A percentile compares a stretch with the other conserved stretches of the same genome.
Evolutionary conservation across 2,329 filamentous ascomycete species (phyloP).

Genomic region (Aspergillus flavus): DNA sequence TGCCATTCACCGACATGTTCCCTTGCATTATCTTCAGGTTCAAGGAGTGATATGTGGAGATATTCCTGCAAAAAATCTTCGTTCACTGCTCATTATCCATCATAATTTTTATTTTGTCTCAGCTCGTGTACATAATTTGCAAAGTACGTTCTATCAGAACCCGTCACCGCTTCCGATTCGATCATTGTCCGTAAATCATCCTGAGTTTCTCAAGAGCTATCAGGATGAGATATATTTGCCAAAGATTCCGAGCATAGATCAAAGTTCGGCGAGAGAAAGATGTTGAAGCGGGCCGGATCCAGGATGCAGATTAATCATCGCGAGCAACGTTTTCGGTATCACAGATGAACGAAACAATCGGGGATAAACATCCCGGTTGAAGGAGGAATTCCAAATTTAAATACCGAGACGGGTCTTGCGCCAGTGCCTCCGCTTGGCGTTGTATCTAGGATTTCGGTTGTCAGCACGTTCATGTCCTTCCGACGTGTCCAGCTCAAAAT

Average conservation of each 20-base stretch:
- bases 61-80: constrained; percentile 2
- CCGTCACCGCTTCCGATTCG: constrained; percentile 12
- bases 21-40: neutral
- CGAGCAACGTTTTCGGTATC: constrained; percentile 27
- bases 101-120: constrained; percentile 27
- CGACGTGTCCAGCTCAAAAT: neutral
- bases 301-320: constrained; percentile 21
- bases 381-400: constrained; percentile 64
- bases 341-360: constrained; percentile 33
- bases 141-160: constrained; percentile 17
- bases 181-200: constrained; percentile 9
- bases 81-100: constrained; percentile 26
- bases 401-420: constrained; percentile 99
- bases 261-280: constrained; percentile 3
- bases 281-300: constrained; percentile 22
- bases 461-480: constrained; percentile 11
- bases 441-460: constrained; percentile 72
- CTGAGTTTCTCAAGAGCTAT: constrained; percentile 3
- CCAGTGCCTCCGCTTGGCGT: constrained; percentile 99
- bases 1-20: neutral
- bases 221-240: constrained; percentile 9
- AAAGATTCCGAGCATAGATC: constrained; percentile 9
- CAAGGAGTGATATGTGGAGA: neutral
- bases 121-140: constrained; percentile 27
- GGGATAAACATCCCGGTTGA: constrained; percentile 33